Base-by-base conservation (phyloP, 2,329 filamentous ascomycete species). In the Botryosphaeria agaves region DNA sequence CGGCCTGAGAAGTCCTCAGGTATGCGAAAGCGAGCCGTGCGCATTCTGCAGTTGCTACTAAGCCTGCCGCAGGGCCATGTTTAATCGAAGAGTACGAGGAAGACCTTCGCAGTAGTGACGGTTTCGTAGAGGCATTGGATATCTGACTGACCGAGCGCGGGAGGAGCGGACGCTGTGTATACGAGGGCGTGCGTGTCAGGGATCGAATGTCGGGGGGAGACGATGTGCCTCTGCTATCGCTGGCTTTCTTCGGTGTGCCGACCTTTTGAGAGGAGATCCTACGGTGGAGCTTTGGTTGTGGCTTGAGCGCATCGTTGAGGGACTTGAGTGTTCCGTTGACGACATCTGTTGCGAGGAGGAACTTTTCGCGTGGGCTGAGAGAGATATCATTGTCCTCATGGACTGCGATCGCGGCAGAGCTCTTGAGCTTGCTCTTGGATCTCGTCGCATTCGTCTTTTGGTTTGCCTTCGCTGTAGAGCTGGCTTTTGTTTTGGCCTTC, bases 321-420 rank as follows among this genome's bases (percentile, higher is more conserved):
- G 67, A 62, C 43, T 79, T 83, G 23, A 85, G 59, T 1, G 73
- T 64, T 5, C 61, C 59, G 47, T 85, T 87, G 42, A 83, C 70
- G 20, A 82, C 61, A 36, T 83, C 69, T 0, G 78, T 82, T 8
- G 79, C 78, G 20, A 85, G 55, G 26, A 69, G 60, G 30, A 72
- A 72, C 48, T 66, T 71, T 34, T 82, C 76, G 41, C 66, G 69
- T 4, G 59, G 46, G 4, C 64, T 55, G 18, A 76, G 49, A n/a
- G 34, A 28, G 8, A 31, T 32, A 2, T 41, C n/a, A 4, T 39
- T 33, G 28, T 55, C 53, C 30, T 56, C 55, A 19, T 50, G 48
- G 26, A 48, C 49, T 19, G 60, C 39, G 36, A 50, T 39, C 42
- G 44, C 38, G 35, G 45, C 40, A 16, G 39, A 35, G 23, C 43